Evolutionary conservation across 176 grass and related monocot genomes (phyloP).

Genomic region (Juncus effusus): DNA sequence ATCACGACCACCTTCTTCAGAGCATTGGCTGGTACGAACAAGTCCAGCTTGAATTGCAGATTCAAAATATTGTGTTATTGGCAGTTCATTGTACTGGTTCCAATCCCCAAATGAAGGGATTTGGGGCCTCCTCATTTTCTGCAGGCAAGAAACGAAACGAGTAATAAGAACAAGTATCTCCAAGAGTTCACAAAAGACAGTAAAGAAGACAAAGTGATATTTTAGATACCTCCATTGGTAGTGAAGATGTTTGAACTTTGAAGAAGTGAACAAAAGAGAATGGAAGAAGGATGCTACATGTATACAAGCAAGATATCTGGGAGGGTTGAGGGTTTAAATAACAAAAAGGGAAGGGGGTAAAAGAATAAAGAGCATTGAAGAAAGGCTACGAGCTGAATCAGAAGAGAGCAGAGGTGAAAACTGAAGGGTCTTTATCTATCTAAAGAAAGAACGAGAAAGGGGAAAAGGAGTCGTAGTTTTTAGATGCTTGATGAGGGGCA

Average conservation of each 20-base stretch:
- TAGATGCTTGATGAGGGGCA: slow-evolving; percentile 5
- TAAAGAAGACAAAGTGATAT: not conserved
- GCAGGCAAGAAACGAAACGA: not conserved
- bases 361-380: not conserved
- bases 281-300: not conserved
- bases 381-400: slow-evolving; percentile 5
- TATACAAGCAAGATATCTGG: not conserved
- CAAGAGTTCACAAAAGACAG: not conserved
- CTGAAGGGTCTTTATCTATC: slow-evolving; percentile 7
- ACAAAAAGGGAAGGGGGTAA: not conserved
- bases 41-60: slow-evolving; percentile 59
- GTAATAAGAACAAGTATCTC: not conserved
- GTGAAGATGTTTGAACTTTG: not conserved
- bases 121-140: slow-evolving; percentile 51
- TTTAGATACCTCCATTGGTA: slow-evolving; percentile 12
- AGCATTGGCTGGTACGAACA: slow-evolving; percentile 36
- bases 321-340: not conserved
- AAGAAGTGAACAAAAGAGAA: not conserved
- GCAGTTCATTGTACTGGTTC: slow-evolving; percentile 61
- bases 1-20: not conserved
- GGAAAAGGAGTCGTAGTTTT: slow-evolving; percentile 29
- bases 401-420: not conserved
- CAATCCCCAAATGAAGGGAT: slow-evolving; percentile 63
- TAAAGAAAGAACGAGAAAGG: slow-evolving; percentile 16
- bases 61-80: slow-evolving; percentile 78